Conservation (phyloP, 2,329 filamentous ascomycete species). For the Xylaria sp. region DNA sequence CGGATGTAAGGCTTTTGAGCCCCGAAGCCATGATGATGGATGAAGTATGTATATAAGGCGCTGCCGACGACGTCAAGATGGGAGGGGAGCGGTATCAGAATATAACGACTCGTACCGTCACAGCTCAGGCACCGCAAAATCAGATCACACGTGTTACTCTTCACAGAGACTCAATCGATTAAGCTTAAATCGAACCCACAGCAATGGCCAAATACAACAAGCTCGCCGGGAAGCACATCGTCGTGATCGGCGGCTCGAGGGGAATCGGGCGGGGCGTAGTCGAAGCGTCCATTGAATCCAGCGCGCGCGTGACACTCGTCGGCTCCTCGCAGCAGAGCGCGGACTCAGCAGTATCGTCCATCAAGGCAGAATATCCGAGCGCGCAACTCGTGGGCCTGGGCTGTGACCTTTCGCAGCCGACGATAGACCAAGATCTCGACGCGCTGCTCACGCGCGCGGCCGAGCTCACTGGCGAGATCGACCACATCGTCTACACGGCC, state of each 20-base stretch:
- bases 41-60: neutral
- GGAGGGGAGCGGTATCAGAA: neutral
- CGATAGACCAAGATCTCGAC: constrained; percentile 43
- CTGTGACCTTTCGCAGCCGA: constrained; percentile 41
- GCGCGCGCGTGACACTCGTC: constrained; percentile 42
- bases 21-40: neutral
- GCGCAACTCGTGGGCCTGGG: constrained; percentile 34
- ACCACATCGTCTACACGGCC: constrained; percentile 48
- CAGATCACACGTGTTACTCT: neutral
- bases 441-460: constrained; percentile 33
- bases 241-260: constrained; percentile 46
- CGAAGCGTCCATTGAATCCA: constrained; percentile 42
- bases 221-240: constrained; percentile 46
- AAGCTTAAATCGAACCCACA: neutral
- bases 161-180: neutral
- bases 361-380: constrained; percentile 38
- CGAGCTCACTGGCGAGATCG: constrained; percentile 35
- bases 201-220: constrained; percentile 48
- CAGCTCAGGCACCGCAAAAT: neutral
- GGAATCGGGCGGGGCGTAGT: constrained; percentile 47
- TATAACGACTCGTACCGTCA: neutral
- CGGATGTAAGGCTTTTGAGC: neutral
- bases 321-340: constrained; percentile 40
- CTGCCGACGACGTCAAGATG: neutral
- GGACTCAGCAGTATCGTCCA: constrained; percentile 36